A percentile compares a stretch with the other conserved stretches of the same genome.
Evolutionary conservation across 2,329 filamentous ascomycete species (phyloP).

Genomic region (Plenodomus tracheiphilus): DNA sequence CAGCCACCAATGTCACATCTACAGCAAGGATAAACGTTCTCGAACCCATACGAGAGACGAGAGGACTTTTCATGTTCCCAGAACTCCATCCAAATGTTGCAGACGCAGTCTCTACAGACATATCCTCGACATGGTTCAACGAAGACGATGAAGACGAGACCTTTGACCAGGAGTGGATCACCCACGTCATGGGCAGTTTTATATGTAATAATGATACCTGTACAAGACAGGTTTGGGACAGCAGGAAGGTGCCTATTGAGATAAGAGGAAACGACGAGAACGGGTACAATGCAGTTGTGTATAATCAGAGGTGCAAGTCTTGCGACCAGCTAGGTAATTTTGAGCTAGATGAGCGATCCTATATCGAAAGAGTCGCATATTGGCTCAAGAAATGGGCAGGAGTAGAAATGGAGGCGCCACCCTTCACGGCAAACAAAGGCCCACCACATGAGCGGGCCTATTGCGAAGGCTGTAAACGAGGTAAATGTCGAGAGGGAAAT

Average conservation of each 20-base stretch:
- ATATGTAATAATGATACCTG: slow-evolving; percentile 18
- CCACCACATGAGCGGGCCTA: too few relatives aligned
- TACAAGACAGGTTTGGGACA: slow-evolving; percentile 11
- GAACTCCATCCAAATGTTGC: slow-evolving; percentile 4
- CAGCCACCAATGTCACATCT: too few relatives aligned
- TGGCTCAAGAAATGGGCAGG: slow-evolving; percentile 29
- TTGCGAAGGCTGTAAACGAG: background rate
- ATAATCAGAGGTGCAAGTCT: slow-evolving; percentile 20
- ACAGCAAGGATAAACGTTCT: too few relatives aligned
- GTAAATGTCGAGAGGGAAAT: background rate
- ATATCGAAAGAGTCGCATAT: slow-evolving; percentile 25
- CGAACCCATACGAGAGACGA: too few relatives aligned
- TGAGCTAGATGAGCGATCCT: slow-evolving; percentile 16
- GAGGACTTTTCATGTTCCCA: too few relatives aligned
- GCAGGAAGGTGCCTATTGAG: slow-evolving; percentile 13
- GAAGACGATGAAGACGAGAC: slow-evolving; percentile 1
- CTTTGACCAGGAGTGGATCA: slow-evolving; percentile 5
- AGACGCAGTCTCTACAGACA: background rate
- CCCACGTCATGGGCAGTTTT: slow-evolving; percentile 20
- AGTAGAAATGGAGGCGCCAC: slow-evolving; percentile 4
- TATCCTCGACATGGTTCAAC: slow-evolving; percentile 7
- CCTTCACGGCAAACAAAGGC: too few relatives aligned
- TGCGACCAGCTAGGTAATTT: slow-evolving; percentile 20
- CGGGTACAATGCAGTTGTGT: slow-evolving; percentile 25
- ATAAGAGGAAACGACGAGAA: slow-evolving; percentile 17